phyloP scores from a whole-genome alignment of 345 rosid species.

The Cardamine resedifolia region DNA sequence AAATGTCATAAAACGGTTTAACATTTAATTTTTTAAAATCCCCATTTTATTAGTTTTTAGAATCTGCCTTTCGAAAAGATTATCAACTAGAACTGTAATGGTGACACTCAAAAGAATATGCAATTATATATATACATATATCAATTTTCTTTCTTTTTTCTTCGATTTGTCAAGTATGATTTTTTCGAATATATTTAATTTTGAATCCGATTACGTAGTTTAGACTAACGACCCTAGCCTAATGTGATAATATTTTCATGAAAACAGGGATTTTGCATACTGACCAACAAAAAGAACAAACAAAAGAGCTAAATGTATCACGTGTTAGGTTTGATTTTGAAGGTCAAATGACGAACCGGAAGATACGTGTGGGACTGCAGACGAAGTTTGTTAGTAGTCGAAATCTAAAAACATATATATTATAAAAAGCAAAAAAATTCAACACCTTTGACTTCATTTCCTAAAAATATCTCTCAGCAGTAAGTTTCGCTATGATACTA shows the following conservation, averaged over 20 bases:
- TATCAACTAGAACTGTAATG: no score
- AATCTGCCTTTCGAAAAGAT: no score
- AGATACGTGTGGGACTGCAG: slow-evolving; percentile 31
- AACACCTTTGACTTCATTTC: slow-evolving; percentile 21
- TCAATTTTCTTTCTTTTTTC: not conserved
- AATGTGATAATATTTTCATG: not conserved
- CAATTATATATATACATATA: not conserved
- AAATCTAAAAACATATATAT: slow-evolving; percentile 7
- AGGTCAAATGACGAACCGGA: slow-evolving; percentile 24
- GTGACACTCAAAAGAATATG: not conserved
- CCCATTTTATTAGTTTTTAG: no score
- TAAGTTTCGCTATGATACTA: not conserved
- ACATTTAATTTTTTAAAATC: not conserved
- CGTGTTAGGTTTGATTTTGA: slow-evolving; percentile 37
- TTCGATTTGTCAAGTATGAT: not conserved
- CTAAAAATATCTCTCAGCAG: not conserved
- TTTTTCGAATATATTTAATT: not conserved
- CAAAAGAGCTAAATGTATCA: slow-evolving; percentile 28
- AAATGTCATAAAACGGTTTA: not conserved
- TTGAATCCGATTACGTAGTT: not conserved
- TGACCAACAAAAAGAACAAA: slow-evolving; percentile 26
- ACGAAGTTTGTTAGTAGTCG: slow-evolving; percentile 33
- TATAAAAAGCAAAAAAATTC: slow-evolving; percentile 7
- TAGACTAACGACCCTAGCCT: not conserved
- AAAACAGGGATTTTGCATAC: slow-evolving; percentile 9